Base-by-base conservation (phyloP, 2,329 filamentous ascomycete species). In the Pseudocercospora ulei region DNA sequence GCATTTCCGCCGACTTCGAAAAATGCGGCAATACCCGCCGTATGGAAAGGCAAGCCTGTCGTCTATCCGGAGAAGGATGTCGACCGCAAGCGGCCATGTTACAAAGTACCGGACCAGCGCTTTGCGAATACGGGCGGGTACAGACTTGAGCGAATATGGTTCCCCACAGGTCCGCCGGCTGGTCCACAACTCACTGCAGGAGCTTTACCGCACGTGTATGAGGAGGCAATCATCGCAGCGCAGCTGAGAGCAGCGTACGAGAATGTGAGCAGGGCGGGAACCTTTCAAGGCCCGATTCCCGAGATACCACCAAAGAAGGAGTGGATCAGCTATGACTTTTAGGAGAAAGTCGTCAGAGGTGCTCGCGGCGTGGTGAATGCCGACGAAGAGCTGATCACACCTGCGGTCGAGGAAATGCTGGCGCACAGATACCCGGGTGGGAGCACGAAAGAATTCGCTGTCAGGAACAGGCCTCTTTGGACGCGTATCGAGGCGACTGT, bases 221-320 rank as follows among this genome's bases (percentile, higher is more conserved):
- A 74, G 12, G 69, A 76, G 1, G 71, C 41, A 9, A 28, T 69
- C 41, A 70, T 74, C 12, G 65, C 67, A 0, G 62, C 64, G 44
- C 53, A 55, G 9, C 41, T 76, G 24, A 73, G 73, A 54, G 68
- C 67, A 23, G 70, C 75, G 29, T 93, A 87, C 64, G 65, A 67
- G 42, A 67, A 71, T 28, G 77, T 86, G 56, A 65, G 70, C 29
- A 67, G 75, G 47, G 73, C 73, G 12, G 83, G 83, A 0, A 62
- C 59, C 19, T 94, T 93, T 59, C 69, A 72, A 26, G 75, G 78
- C 0, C 28, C 23, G 3, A 42, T 38, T n/a, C 87, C 87, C 0
- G 70, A 80, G 51, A 64, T 85, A 29, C 83, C 87, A 12, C 87
- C 87, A 0, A 78, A 78, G 61, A 70, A 76, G 45, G 84, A 88